Evolutionary conservation across 495 filamentous ascomycete species (phyloP).

Genomic region (Parmelia sp.): DNA sequence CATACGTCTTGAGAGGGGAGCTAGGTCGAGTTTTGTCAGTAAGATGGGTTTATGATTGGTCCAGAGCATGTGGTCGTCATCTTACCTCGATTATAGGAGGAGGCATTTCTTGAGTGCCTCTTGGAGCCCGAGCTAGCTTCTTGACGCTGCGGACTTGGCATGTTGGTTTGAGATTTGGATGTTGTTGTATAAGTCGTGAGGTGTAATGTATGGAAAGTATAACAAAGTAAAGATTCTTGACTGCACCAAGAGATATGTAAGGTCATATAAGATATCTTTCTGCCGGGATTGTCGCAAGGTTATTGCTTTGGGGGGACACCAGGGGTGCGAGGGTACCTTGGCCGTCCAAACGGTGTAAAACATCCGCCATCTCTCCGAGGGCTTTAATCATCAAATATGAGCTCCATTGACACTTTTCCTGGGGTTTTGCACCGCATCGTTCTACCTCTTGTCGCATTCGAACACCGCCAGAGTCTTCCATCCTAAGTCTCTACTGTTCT

Average conservation of each 20-base stretch:
- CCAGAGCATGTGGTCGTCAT: neutral
- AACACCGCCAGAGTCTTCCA: constrained; percentile 15
- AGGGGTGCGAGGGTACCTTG: no score
- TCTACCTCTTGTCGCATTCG: constrained; percentile 23
- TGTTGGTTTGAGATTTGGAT: neutral
- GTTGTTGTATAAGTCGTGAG: no score
- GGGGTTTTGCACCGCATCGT: constrained; percentile 18
- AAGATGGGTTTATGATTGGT: neutral
- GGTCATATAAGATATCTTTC: no score
- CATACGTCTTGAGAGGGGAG: constrained; percentile 44
- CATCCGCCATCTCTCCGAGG: no score
- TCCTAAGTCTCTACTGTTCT: constrained; percentile 53
- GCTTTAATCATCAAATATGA: constrained; percentile 3
- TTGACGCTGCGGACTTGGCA: constrained; percentile 11
- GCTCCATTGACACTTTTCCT: neutral
- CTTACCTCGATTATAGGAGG: constrained; percentile 21
- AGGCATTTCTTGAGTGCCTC: constrained; percentile 21
- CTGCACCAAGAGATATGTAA: no score
- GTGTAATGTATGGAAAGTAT: no score
- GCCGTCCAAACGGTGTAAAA: no score
- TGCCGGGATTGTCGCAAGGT: no score
- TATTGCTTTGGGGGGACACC: no score
- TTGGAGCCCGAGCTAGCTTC: constrained; percentile 13
- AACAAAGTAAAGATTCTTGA: no score
- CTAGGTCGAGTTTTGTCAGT: constrained; percentile 29